These are phyloP conservation scores for Rugosomyces carneus DNA, from an alignment of 1,284 basidiomycete genomes.

Conservation along the genomic window DNA sequence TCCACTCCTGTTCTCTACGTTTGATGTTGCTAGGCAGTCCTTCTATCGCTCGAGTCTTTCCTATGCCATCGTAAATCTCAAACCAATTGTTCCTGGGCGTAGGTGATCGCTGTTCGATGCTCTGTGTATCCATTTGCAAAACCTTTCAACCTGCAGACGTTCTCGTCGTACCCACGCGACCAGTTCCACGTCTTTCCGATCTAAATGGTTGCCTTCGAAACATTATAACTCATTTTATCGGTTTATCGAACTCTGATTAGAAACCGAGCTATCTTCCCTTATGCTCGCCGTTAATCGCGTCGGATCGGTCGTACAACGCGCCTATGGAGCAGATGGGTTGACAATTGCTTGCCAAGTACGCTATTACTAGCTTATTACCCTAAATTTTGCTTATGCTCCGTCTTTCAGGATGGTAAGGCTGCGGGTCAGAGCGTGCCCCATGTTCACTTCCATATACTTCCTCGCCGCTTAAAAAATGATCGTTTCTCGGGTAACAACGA, in stretches of 20 bases:
- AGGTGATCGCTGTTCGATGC: conserved; percentile 29
- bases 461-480: conserved; percentile 66
- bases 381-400: conserved; percentile 5
- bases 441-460: conserved; percentile 87
- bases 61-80: conserved; percentile 87
- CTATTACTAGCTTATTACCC: neutral
- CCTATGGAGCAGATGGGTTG: conserved; percentile 69
- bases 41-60: conserved; percentile 71
- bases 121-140: neutral
- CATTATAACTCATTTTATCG: neutral
- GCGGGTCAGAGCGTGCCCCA: conserved; percentile 86
- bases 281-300: conserved; percentile 75
- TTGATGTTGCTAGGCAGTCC: conserved; percentile 78
- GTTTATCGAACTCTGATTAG: conserved; percentile 18
- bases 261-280: conserved; percentile 70
- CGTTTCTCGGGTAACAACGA: conserved; percentile 67
- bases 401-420: conserved; percentile 72
- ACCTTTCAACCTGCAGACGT: conserved; percentile 55
- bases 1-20: conserved; percentile 68
- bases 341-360: conserved; percentile 79
- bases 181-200: conserved; percentile 73
- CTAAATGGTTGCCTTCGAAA: conserved; percentile 37
- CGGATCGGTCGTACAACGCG: conserved; percentile 61
- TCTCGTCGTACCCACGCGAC: conserved; percentile 75
- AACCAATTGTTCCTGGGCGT: conserved; percentile 91